A percentile compares a stretch with the other conserved stretches of the same genome.
phyloP scores from a whole-genome alignment of 176 grass and related monocot genomes.

The Coix lacrymajobi region DNA sequence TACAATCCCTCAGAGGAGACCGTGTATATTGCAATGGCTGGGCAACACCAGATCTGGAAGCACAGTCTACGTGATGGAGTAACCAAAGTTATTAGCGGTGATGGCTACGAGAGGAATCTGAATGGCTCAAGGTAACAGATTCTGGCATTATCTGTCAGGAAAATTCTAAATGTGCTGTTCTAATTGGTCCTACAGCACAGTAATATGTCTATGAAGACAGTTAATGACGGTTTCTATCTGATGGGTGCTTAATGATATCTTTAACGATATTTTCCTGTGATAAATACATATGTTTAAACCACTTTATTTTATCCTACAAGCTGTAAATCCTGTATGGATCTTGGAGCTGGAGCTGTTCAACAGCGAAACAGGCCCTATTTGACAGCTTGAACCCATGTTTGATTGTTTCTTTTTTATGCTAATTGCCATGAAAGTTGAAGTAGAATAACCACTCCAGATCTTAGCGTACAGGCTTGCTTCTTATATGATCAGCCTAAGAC shows the following conservation, averaged over 20 bases:
- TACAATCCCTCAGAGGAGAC: constrained; percentile 61
- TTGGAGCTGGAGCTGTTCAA: background rate
- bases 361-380: background rate
- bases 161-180: constrained; percentile 2
- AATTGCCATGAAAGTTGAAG: constrained; percentile 3
- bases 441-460: background rate
- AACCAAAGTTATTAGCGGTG: constrained; percentile 76
- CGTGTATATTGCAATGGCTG: constrained; percentile 93
- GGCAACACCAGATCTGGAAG: constrained; percentile 96
- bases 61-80: constrained; percentile 61
- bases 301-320: background rate
- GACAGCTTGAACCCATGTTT: background rate
- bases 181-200: background rate
- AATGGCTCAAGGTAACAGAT: constrained; percentile 76
- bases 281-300: background rate
- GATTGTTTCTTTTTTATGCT: constrained; percentile 10
- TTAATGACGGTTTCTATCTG: background rate
- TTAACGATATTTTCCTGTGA: background rate
- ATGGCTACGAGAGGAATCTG: constrained; percentile 91
- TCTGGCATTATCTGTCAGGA: background rate
- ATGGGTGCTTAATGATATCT: background rate
- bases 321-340: background rate
- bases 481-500: background rate
- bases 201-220: background rate
- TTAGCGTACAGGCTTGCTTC: background rate